Base-by-base conservation (phyloP, 352 stramenopile species). In the Phytophthora litchii region DNA sequence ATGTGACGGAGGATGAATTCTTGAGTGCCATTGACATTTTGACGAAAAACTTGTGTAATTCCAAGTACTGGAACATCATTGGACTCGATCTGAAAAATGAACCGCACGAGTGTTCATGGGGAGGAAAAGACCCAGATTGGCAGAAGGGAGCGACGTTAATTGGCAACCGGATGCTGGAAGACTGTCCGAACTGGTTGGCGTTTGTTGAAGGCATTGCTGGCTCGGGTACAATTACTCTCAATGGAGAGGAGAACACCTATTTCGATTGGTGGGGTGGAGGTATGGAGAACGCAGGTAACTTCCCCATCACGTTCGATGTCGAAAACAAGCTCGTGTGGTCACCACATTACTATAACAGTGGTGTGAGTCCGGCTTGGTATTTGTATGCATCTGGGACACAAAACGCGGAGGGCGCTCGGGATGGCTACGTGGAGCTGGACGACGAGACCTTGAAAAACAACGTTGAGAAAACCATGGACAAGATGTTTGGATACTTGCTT, bases 271-370 rank as follows among this genome's bases (percentile, higher is more conserved):
- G 75, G 76, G 80, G 80, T 17, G 78, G 69, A 27, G 80, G 80
- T 5, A 67, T 88, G 9, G 61, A 85, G 51, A 56, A 73, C 3
- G 80, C 76, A 0, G 67, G 55, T 0, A 47, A 41, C 4, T 60
- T 67, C 31, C 78, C 78, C 10, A 63, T 87, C 13, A 68, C 67
- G 2, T 67, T 88, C 19, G 41, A 60, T 9, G 54, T 66, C 13
- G 53, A 74, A 1, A 72, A 81, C 72, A 90, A 88, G 42, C 53
- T 90, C 6, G 80, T 90, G 38, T 90, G 78, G 60, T 73, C 78
- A 3, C 80, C 80, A 14, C 80, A 90, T 43, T 90, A 90, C 57
- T 90, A 90, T 71, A 88, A 84, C 57, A 86, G 78, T 9, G 80
- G 58, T 5, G 78, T 90, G 8, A 82, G 66, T 42, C 80, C 80